Evolutionary conservation across 73 alveolate species (phyloP), one percentile per base, ranked within the genome.

Genomic region (Uronychia setigera): DNA sequence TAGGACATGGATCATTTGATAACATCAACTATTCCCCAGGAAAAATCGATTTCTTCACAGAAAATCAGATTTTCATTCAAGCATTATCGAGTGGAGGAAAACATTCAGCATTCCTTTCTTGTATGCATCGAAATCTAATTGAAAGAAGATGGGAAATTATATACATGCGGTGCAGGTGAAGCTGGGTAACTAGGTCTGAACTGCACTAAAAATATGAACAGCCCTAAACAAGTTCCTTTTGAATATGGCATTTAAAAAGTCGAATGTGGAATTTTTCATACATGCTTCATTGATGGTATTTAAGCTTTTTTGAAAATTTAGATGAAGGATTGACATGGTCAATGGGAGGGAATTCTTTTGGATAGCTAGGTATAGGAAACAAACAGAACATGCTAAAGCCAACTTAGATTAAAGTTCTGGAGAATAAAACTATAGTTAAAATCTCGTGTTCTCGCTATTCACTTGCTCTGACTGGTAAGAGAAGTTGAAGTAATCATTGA

Each of bases 51-150:
- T 11, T 29, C 28, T 27, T 75, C 19, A 35, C 35, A 19, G 86
- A 58, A 83, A 67, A 60, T 32, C 31, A 78, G 34, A 83, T 58
- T 11, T 59, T 58, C 19, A 59, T 90, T 1, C 67, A 31, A 25
- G 76, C 80, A 26, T 84, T 85, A 0, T 19, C 86, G 26, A 79
- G 87, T 5, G 95, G 95, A 0, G 88, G 84, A 11, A 26, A 58
- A 34, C 95, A 90, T 74, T 80, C 95, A 19, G 90, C 85, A 25
- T 85, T 90, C 74, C 32, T 81, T 13, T 27, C 80, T 30, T 26
- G 67, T 46, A 46, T 11, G 5, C n/a, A 19, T 46, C n/a, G n/a
- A 46, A 46, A 46, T 46, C n/a, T 11, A 5, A n/a, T n/a, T n/a
- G n/a, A 11, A 5, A 46, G 67, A 81, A 0, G 33, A 30, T 25